phyloP scores from a whole-genome alignment of 176 grass and related monocot genomes.

The Carex myosuroides region DNA sequence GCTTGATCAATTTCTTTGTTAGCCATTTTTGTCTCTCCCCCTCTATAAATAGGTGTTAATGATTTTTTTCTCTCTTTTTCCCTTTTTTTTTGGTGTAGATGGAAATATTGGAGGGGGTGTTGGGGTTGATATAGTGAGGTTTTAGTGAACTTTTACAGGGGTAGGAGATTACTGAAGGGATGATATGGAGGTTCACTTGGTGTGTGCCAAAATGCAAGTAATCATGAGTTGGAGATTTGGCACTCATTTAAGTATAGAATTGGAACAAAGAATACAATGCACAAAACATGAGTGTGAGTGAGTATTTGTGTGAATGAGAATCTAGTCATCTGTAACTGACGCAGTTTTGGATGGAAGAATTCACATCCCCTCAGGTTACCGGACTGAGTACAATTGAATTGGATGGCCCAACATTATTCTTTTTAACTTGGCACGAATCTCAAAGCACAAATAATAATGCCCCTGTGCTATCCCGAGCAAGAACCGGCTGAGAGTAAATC shows the following conservation, averaged over 20 bases:
- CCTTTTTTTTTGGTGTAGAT: neutral
- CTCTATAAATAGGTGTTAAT: neutral
- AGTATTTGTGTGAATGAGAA: neutral
- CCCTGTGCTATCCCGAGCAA: too few species aligned
- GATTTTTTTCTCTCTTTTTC: neutral
- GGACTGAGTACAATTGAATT: too few species aligned
- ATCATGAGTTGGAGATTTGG: neutral
- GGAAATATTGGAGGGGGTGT: neutral
- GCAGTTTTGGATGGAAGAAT: neutral
- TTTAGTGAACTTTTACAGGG: neutral
- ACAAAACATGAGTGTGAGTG: neutral
- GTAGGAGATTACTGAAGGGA: neutral
- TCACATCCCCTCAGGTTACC: too few species aligned
- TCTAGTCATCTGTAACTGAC: neutral
- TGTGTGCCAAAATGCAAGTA: neutral
- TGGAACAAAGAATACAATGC: neutral
- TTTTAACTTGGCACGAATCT: too few species aligned
- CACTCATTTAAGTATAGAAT: neutral
- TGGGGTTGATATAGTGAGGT: neutral
- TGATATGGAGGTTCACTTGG: neutral
- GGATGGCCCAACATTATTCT: too few species aligned
- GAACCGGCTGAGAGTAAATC: too few species aligned
- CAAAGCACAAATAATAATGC: too few species aligned
- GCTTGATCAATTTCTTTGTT: conserved; percentile 8
- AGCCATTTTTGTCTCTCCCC: neutral